phyloP scores from a whole-genome alignment of 2,329 filamentous ascomycete genomes.

The Cytospora schulzeri region DNA sequence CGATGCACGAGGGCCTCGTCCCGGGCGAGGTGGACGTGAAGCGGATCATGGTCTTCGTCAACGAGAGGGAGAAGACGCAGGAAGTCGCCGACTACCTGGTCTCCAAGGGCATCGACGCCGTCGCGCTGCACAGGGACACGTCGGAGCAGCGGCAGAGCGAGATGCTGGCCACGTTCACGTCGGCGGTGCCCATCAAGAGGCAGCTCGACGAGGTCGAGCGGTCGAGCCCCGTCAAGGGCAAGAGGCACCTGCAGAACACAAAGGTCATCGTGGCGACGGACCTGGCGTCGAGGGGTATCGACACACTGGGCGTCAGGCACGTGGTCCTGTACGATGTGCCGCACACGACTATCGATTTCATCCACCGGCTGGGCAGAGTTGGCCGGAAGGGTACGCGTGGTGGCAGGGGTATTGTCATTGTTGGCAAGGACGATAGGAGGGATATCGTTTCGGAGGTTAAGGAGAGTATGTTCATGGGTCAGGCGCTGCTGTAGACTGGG shows the following conservation, averaged over 20 bases:
- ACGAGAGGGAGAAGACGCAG: constrained; percentile 87
- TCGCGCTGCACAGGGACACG: constrained; percentile 83
- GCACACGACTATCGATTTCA: constrained; percentile 96
- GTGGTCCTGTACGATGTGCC: constrained; percentile 98
- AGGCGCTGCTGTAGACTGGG: constrained; percentile 66
- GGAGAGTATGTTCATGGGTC: constrained; percentile 82
- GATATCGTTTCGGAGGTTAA: constrained; percentile 91
- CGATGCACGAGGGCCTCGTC: constrained; percentile 57
- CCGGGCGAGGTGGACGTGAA: constrained; percentile 68
- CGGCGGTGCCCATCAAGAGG: constrained; percentile 42
- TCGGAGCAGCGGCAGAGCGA: constrained; percentile 76
- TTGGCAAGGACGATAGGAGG: constrained; percentile 84
- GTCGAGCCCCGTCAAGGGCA: constrained; percentile 37
- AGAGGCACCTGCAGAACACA: constrained; percentile 68
- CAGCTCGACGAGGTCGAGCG: constrained; percentile 35
- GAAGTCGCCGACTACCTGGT: constrained; percentile 78
- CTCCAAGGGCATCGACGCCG: constrained; percentile 85
- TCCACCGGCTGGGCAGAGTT: constrained; percentile 89
- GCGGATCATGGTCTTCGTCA: constrained; percentile 92
- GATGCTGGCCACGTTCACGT: constrained; percentile 75
- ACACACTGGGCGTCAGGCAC: constrained; percentile 86
- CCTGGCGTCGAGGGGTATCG: constrained; percentile 87
- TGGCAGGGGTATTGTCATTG: constrained; percentile 85
- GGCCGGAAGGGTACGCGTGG: constrained; percentile 92
- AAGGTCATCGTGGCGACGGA: constrained; percentile 95